phyloP scores from a whole-genome alignment of 2,329 filamentous ascomycete species.

The Eurotiales sp. region DNA sequence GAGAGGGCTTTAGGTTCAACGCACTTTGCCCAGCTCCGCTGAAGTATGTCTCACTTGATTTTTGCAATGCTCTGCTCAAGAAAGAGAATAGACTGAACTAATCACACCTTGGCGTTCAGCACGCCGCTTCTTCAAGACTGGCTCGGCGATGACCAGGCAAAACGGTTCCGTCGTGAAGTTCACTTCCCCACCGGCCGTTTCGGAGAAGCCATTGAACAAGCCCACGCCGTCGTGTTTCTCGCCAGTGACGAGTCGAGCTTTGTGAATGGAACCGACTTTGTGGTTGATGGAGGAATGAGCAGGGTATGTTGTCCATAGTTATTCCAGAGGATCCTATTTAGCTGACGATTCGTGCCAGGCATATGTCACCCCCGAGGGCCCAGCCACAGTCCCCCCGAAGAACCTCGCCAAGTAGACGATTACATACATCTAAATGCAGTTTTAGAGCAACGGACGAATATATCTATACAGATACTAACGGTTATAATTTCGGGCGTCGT shows the following conservation, averaged over 20 bases:
- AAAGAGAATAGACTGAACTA: background rate
- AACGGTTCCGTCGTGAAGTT: constrained; percentile 77
- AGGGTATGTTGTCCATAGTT: constrained; percentile 49
- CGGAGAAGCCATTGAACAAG: constrained; percentile 91
- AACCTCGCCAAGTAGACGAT: constrained; percentile 41
- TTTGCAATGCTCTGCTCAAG: too few relatives aligned
- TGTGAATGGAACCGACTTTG: constrained; percentile 66
- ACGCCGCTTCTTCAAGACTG: constrained; percentile 89
- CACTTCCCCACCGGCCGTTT: constrained; percentile 88
- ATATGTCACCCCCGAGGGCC: constrained; percentile 65
- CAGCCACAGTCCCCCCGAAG: constrained; percentile 51
- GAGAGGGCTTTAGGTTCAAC: constrained; percentile 89
- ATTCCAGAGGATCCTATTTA: background rate
- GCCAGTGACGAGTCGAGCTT: constrained; percentile 20
- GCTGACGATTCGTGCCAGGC: constrained; percentile 45
- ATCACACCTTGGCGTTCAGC: too few relatives aligned
- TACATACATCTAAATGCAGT: too few relatives aligned
- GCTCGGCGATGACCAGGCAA: constrained; percentile 80
- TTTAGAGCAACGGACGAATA: too few relatives aligned
- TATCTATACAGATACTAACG: too few relatives aligned
- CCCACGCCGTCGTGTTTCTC: constrained; percentile 40
- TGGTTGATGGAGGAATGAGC: constrained; percentile 93
- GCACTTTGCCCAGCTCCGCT: constrained; percentile 83
- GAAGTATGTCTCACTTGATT: constrained; percentile 62
- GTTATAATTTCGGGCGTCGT: too few relatives aligned